phyloP scores from a whole-genome alignment of 768 basidiomycete species.

The Pisolithus albus region DNA sequence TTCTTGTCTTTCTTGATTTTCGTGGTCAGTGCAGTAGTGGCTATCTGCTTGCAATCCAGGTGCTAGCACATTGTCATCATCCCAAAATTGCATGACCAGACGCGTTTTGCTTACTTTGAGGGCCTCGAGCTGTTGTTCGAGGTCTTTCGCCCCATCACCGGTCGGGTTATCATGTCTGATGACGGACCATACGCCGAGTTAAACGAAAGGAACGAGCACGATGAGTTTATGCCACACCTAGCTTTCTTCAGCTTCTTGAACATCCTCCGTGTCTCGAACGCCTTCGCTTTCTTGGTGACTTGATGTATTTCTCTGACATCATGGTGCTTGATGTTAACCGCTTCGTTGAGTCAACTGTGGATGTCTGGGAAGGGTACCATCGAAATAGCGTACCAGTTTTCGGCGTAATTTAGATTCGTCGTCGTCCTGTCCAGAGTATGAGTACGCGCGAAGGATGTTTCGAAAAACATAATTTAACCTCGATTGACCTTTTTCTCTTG shows the following conservation, averaged over 20 bases:
- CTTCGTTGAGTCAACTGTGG: constrained; percentile 7
- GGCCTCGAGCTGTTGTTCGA: constrained; percentile 53
- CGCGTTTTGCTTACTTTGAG: constrained; percentile 51
- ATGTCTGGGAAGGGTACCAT: constrained; percentile 7
- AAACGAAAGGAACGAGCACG: background rate
- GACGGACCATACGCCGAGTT: constrained; percentile 1
- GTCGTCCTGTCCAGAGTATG: constrained; percentile 29
- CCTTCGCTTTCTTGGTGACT: constrained; percentile 73
- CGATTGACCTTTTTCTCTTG: constrained; percentile 41
- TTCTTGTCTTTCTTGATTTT: constrained; percentile 70
- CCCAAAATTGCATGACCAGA: background rate
- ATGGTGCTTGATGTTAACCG: constrained; percentile 52
- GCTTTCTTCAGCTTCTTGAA: constrained; percentile 73
- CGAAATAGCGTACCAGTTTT: constrained; percentile 45
- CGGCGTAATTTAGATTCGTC: constrained; percentile 38
- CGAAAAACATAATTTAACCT: constrained; percentile 20
- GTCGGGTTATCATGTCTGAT: constrained; percentile 32
- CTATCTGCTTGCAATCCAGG: constrained; percentile 51
- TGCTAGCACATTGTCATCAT: constrained; percentile 33
- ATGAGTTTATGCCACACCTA: constrained; percentile 36
- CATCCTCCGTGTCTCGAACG: constrained; percentile 75
- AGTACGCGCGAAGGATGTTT: background rate
- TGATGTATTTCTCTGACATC: constrained; percentile 65
- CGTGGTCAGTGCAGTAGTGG: constrained; percentile 56
- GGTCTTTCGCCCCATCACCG: constrained; percentile 35